Percentiles rank a stretch among this genome's conserved stretches.
These are phyloP conservation scores for Nosema muscidifuracis DNA, from an alignment of 371 early-diverging fungal genomes.

Conservation along the genomic window DNA sequence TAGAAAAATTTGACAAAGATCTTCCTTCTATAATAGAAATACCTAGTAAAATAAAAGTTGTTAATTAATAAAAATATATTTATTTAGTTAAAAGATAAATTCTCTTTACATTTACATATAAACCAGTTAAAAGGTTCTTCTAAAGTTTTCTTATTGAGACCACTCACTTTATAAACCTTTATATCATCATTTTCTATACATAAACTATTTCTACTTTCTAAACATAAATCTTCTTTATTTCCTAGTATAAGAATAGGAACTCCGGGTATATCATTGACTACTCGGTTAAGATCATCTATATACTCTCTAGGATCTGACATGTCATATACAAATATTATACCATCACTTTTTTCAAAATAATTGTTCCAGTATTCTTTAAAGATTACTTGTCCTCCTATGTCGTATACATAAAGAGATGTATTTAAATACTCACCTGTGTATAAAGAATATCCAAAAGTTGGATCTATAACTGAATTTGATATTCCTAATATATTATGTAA, in stretches of 20 bases:
- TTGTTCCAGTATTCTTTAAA: constrained; percentile 95
- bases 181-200: background rate
- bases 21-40: constrained; percentile 58
- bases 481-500: constrained; percentile 72
- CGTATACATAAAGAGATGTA: constrained; percentile 78
- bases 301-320: constrained; percentile 70
- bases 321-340: constrained; percentile 94
- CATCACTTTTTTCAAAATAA: constrained; percentile 96
- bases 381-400: constrained; percentile 92
- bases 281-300: constrained; percentile 68
- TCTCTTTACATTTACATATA: constrained; percentile 7
- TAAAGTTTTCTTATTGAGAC: background rate
- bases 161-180: background rate
- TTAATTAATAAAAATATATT: constrained; percentile 13
- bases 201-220: background rate
- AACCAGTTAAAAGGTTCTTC: constrained; percentile 8
- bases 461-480: constrained; percentile 15
- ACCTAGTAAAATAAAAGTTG: constrained; percentile 43
- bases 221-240: constrained; percentile 49
- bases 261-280: constrained; percentile 72
- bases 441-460: constrained; percentile 62
- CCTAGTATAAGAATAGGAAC: constrained; percentile 62
- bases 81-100: constrained; percentile 10
- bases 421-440: constrained; percentile 52
- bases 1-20: constrained; percentile 43